Base-by-base conservation (phyloP, 202 grass and related monocot genomes). In the Cymbopogon flexuosus region DNA sequence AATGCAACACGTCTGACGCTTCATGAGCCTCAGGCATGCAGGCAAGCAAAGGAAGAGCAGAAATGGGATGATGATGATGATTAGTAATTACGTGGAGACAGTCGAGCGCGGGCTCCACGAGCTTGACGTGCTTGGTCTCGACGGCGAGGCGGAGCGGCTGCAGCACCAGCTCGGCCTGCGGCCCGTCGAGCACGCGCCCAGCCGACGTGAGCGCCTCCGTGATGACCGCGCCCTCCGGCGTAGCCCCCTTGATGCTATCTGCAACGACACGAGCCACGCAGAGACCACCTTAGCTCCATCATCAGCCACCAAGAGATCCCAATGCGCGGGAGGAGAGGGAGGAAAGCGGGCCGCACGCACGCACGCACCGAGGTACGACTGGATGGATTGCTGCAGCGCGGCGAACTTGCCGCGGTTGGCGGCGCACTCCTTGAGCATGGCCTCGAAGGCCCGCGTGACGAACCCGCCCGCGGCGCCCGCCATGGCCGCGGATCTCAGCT, bases 391-490 rank as follows among this genome's bases (percentile, higher is more conserved):
- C 76, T 99, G 96, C 66, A 99, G 88, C 35, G 81, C 68, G 62
- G 87, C 81, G 86, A 89, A 88, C 88, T 96, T 96, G 73, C 79
- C 78, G 92, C 93, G 93, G 87, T 95, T 99, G 51, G 90, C 87
- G 60, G 83, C 22, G 88, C 96, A 99, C 87, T 99, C 96, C 89
- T 99, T 99, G 69, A 95, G 87, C 96, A 99, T 99, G 80, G 96
- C 86, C 90, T 99, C 96, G 84, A 96, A 85, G 84, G 92, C 92
- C 79, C 96, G 92, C 63, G 90, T 95, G 84, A 99, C 90, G 84
- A 99, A 99, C 5, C 90, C 92, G 6, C 90, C 92, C 72, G 96
- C 95, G 36, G 95, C 92, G 82, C 92, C 90, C 84, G 96, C 92
- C 96, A 99, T 99, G 90, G 72, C 77, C 60, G 65, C 45, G 51